Percentiles rank a stretch among this genome's conserved stretches.
phyloP scores from a whole-genome alignment of 225 moss, liverwort and hornwort genomes.

The Physcomitrellopsis africana region DNA sequence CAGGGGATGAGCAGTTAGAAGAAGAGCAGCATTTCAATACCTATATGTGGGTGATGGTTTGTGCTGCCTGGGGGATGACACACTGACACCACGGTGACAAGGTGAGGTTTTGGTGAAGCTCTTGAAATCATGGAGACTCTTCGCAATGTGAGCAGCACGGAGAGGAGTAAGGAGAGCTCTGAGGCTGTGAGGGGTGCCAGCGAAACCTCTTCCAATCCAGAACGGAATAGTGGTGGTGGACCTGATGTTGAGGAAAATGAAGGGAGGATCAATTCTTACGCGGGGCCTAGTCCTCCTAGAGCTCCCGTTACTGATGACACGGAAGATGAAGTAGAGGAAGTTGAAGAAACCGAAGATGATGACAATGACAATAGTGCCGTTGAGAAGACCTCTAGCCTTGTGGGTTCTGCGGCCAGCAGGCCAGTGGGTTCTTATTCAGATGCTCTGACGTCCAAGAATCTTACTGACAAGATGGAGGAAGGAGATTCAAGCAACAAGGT shows the following conservation, averaged over 20 bases:
- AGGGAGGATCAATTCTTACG: not conserved
- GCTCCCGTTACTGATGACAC: constrained; percentile 46
- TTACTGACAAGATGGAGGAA: constrained; percentile 25
- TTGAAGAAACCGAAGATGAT: constrained; percentile 28
- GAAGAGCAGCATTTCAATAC: not conserved
- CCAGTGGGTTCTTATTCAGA: not conserved
- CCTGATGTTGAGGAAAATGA: constrained; percentile 8
- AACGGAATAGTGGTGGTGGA: constrained; percentile 21
- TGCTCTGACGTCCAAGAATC: constrained; percentile 25
- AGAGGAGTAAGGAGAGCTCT: constrained; percentile 42
- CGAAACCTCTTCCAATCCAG: not conserved
- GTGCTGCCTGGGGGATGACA: not conserved
- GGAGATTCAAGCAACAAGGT: constrained; percentile 8
- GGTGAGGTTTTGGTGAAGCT: constrained; percentile 41
- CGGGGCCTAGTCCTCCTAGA: constrained; percentile 48
- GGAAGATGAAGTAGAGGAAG: constrained; percentile 48
- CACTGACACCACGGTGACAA: no score
- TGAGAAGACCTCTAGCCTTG: constrained; percentile 45
- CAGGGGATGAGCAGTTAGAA: constrained; percentile 37
- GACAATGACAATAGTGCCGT: constrained; percentile 82
- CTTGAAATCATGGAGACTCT: constrained; percentile 40
- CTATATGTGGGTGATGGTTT: constrained; percentile 47
- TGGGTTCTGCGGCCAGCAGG: no score
- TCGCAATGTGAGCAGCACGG: constrained; percentile 58
- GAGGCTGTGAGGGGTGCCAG: constrained; percentile 21